Percentiles rank a stretch among this genome's conserved stretches.
These are phyloP conservation scores for Podaxis pistillaris DNA, from an alignment of 768 basidiomycete genomes.

Conservation along the genomic window DNA sequence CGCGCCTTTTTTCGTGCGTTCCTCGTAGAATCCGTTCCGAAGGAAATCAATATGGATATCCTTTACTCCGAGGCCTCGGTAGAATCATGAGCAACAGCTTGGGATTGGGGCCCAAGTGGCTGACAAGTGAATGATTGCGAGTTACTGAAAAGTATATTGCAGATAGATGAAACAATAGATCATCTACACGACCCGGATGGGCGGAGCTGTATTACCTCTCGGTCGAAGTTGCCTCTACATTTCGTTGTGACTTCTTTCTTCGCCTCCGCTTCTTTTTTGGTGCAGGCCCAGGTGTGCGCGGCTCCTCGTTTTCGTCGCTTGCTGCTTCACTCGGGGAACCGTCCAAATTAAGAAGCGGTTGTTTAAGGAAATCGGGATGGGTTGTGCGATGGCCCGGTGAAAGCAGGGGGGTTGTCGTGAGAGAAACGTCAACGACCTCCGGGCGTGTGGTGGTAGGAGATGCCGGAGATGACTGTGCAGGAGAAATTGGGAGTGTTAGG, in stretches of 20 bases:
- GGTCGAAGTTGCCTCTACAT: neutral
- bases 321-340: slow-evolving; percentile 39
- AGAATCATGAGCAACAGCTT: neutral
- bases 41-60: neutral
- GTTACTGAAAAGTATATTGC: neutral
- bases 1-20: no score
- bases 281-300: slow-evolving; percentile 21
- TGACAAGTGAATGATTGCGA: neutral
- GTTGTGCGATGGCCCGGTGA: neutral
- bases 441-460: neutral
- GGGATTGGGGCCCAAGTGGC: neutral
- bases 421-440: slow-evolving; percentile 6
- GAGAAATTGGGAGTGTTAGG: neutral
- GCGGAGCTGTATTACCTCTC: neutral
- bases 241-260: slow-evolving; percentile 41
- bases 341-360: slow-evolving; percentile 54
- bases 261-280: slow-evolving; percentile 56
- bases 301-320: slow-evolving; percentile 27
- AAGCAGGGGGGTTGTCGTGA: slow-evolving; percentile 18
- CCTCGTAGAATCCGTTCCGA: neutral
- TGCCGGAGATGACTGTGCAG: neutral
- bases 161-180: neutral
- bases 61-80: neutral
- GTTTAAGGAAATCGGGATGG: slow-evolving; percentile 24
- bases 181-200: neutral